Conservation (phyloP, 495 filamentous ascomycete genomes). For the Trypethelium eluteriae region DNA sequence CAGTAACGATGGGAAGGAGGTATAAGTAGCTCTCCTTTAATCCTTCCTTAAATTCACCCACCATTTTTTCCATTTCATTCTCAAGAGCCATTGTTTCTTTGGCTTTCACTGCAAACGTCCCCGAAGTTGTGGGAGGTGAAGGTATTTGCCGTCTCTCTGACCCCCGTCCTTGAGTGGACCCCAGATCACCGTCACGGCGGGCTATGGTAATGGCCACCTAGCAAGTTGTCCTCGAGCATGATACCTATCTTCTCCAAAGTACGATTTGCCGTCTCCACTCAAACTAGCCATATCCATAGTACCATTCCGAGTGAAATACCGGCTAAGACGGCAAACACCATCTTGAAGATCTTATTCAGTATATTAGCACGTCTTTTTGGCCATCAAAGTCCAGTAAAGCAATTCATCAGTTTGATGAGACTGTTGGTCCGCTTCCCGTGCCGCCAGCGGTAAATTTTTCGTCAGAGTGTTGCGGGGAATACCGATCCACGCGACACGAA, state of each 20-base stretch:
- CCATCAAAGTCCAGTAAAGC: slow-evolving; percentile 13
- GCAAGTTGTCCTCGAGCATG: background rate
- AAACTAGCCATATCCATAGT: background rate
- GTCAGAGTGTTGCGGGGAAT: too few relatives aligned
- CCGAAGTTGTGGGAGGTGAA: too few relatives aligned
- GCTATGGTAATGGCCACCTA: background rate
- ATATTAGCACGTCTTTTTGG: slow-evolving; percentile 12
- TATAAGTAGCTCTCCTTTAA: too few relatives aligned
- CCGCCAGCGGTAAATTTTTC: background rate
- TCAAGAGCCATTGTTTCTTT: too few relatives aligned
- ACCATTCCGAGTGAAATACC: slow-evolving; percentile 10
- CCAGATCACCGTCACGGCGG: background rate
- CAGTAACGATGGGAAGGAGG: too few relatives aligned
- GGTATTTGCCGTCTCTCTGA: too few relatives aligned
- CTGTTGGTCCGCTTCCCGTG: slow-evolving; percentile 7
- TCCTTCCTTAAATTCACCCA: too few relatives aligned
- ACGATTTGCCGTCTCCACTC: slow-evolving; percentile 3
- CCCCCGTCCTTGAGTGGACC: too few relatives aligned
- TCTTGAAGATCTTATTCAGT: slow-evolving; percentile 14
- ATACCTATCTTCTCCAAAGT: background rate
- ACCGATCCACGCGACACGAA: too few relatives aligned
- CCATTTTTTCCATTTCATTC: too few relatives aligned
- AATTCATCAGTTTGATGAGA: slow-evolving; percentile 12
- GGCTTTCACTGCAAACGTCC: too few relatives aligned
- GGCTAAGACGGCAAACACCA: slow-evolving; percentile 14